Base-by-base conservation (phyloP, 2,329 filamentous ascomycete species). In the Fonsecaea nubica region DNA sequence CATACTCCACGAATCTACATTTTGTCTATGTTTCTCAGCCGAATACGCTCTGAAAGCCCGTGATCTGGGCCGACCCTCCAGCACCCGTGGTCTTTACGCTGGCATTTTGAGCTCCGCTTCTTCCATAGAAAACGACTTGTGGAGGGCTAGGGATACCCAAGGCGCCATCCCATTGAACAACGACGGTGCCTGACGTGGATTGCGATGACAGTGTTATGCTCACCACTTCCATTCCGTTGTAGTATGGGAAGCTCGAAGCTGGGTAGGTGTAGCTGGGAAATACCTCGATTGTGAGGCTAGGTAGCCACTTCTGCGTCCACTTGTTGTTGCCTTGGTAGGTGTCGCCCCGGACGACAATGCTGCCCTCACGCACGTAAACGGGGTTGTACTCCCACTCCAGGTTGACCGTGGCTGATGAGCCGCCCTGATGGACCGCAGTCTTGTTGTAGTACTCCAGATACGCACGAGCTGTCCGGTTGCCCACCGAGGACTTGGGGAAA, bases 291-390 rank as follows among this genome's bases (percentile, higher is more conserved):
- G 32, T 36, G 12, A 60, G 58, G 35, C 58, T 60, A 25, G 58
- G 58, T 18, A 21, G 15, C 40, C 58, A 52, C 30, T 60, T 60
- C 58, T 60, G 45, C 5, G 58, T 60, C 58, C 58, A 60, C 42
- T 60, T 60, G 58, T 60, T 60, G 42, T 60, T 60, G 15, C 40
- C 58, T 38, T 60, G 58, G 33, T 52, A 36, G 32, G 52, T 60
- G 30, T 60, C 58, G 42, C 58, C 58, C 8, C 40, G 36, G 42
- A 60, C 58, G 3, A 60, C 42, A 30, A 50, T n/a, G 10, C 35
- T 33, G 15, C 58, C 56, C 45, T 58, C 56, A 13, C 56, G 56
- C 6, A 58, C 56, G 18, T 58, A 58, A n/a, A 58, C 56, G 6
- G 56, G 56, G 38, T 10, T 30, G 38, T 33, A 58, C 30, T 58